Percentiles rank a stretch among this genome's conserved stretches.
Evolutionary conservation across 257 asterid species (phyloP).

Genomic region (Solanum chaucha): DNA sequence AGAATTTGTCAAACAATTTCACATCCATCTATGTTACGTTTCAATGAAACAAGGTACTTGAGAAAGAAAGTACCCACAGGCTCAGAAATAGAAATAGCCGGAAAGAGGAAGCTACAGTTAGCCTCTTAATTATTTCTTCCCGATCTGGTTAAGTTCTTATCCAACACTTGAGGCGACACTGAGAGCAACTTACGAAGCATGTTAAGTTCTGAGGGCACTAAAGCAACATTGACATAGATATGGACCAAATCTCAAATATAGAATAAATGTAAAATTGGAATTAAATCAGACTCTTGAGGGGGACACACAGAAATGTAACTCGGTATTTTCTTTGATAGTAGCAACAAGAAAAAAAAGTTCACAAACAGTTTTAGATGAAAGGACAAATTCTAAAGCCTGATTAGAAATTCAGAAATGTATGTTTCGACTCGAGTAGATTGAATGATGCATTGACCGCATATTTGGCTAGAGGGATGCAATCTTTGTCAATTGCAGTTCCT

Average conservation of each 20-base stretch:
- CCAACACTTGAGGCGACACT: background rate
- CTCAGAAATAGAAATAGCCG: background rate
- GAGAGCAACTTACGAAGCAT: background rate
- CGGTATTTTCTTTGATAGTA: background rate
- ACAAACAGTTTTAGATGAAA: background rate
- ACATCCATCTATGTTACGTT: background rate
- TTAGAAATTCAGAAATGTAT: background rate
- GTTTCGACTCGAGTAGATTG: background rate
- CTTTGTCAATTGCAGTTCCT: background rate
- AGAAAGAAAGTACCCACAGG: background rate
- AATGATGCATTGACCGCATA: background rate
- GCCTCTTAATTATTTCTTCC: background rate
- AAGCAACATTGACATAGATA: background rate
- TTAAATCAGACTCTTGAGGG: background rate
- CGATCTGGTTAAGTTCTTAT: background rate
- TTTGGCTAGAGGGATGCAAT: background rate
- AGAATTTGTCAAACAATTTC: background rate
- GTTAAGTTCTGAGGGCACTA: background rate
- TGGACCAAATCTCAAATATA: background rate
- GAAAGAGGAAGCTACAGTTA: background rate
- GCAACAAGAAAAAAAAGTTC: background rate
- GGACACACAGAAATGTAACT: background rate
- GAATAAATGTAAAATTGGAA: background rate
- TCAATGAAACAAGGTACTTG: background rate
- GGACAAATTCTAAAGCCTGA: background rate